Base-by-base conservation (phyloP, 805 yeast species). In the Candida sphagnicola region DNA sequence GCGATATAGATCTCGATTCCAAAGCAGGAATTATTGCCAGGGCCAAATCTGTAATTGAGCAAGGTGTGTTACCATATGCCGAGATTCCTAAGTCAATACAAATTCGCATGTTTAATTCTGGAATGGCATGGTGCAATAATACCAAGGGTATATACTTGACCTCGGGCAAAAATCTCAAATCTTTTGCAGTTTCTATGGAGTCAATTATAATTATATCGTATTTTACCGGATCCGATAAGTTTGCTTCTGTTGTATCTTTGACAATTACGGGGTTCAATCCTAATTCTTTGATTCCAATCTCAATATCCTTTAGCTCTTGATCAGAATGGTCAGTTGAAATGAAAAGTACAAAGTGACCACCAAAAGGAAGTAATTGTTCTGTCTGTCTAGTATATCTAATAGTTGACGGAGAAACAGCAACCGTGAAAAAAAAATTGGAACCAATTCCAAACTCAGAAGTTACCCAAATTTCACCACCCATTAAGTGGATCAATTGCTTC, bases 401-500 rank as follows among this genome's bases (percentile, higher is more conserved):
- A 42, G 67, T 67, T 1, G 91, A 85, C 6, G 86, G 87, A 4
- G 85, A 72, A n/a, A 86, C 88, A 35, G 82, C 74, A 16, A 87
- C 77, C 0, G 95, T 85, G 61, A 87, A 87, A 61, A 78, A 83
- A 58, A 87, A 87, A 52, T 83, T 81, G 2, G 95, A 85, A 1
- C 96, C 96, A 51, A 75, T 70, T 18, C 91, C 93, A 54, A 80
- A 85, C 43, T 73, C 74, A 0, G 95, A 85, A 16, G 85, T 77
- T 18, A 88, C 95, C 95, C 95, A 86, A 45, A 87, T 86, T 46
- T 84, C 91, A 56, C 95, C 96, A 31, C 95, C 95, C 95, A 88
- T 87, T 47, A 87, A 72, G 53, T 85, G 90, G 53, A 88, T 87
- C 49, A 87, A 72, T 51, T 86, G 88, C 59, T 85, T 86, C 8